Evolutionary conservation across 371 early-diverging fungal genomes (phyloP), one percentile per base, ranked within the genome.

Genomic region (Mycotypha africana): DNA sequence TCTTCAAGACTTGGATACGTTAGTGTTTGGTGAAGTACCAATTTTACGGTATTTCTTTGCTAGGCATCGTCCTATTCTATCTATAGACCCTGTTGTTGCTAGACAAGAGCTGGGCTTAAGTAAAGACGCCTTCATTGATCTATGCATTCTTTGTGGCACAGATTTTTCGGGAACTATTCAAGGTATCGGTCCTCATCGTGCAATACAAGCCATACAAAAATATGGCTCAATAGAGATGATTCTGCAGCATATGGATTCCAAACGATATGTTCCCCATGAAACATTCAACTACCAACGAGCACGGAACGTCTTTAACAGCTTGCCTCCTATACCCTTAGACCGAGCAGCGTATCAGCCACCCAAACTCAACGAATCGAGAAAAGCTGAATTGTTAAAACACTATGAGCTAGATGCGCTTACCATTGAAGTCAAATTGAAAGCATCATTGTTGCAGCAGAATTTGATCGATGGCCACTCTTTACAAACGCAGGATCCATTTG

Each of bases 111-210:
- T 89, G 12, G 70, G 69, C 1, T 36, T 89, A n/a, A 70, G 61
- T 5, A 53, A 67, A 28, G 62, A 65, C 8, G 63, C 74, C 10
- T 89, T 86, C 53, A 49, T 85, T 3, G 89, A 89, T 51, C 19
- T 89, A 41, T 86, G 88, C 45, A 89, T 89, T 32, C 53, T 89
- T n/a, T 89, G 87, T 46, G 89, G 88, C 6, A 88, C 88, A 0
- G 89, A 89, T 40, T 89, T 86, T 56, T 78, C 82, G 17, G 60
- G 56, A 2, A 86, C 79, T 0, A 70, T 89, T 3, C 70, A 69
- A 31, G 75, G 79, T 3, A 74, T 89, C 15, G 89, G 86, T 0
- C 80, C 85, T 7, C 58, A 74, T 12, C 72, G 65, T 7, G 89
- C 88, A 0, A 58, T 73, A 2, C 51, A 67, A 11, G 56, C 80